Evolutionary conservation across 768 basidiomycete genomes (phyloP).

Genomic region (Tulasnella sp.): DNA sequence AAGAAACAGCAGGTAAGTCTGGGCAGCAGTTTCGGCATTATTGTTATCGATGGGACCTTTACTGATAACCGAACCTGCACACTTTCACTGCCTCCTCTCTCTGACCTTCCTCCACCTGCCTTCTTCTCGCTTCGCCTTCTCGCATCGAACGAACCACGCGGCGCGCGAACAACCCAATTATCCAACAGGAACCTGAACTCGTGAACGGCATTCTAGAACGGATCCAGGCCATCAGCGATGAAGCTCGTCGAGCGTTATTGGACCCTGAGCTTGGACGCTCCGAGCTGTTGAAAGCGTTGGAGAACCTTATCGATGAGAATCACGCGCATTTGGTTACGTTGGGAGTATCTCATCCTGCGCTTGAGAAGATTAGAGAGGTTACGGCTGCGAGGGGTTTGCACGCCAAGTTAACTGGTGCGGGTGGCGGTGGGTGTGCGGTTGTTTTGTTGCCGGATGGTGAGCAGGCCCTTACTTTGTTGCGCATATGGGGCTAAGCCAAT

Average conservation of each 20-base stretch:
- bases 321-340: slow-evolving; percentile 75
- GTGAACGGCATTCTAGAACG: slow-evolving; percentile 68
- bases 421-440: slow-evolving; percentile 96
- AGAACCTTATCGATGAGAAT: slow-evolving; percentile 83
- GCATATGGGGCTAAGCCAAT: not conserved
- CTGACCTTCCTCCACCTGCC: not conserved
- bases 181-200: slow-evolving; percentile 65
- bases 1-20: slow-evolving; percentile 52
- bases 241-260: slow-evolving; percentile 65
- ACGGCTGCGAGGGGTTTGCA: slow-evolving; percentile 61
- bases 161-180: not conserved
- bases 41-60: slow-evolving; percentile 1
- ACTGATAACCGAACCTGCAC: not conserved
- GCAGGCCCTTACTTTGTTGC: slow-evolving; percentile 26
- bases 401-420: slow-evolving; percentile 96
- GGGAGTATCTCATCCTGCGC: slow-evolving; percentile 81
- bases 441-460: slow-evolving; percentile 89
- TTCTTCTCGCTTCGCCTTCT: not conserved
- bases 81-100: slow-evolving; percentile 1
- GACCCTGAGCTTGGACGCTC: slow-evolving; percentile 64
- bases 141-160: not conserved
- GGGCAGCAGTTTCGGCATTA: not conserved
- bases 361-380: slow-evolving; percentile 73
- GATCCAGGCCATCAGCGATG: slow-evolving; percentile 80
- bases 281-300: slow-evolving; percentile 55